Evolutionary conservation across 1,139 yeast species (phyloP), one percentile per base, ranked within the genome.

Genomic region (Groenewaldozyma sp.): DNA sequence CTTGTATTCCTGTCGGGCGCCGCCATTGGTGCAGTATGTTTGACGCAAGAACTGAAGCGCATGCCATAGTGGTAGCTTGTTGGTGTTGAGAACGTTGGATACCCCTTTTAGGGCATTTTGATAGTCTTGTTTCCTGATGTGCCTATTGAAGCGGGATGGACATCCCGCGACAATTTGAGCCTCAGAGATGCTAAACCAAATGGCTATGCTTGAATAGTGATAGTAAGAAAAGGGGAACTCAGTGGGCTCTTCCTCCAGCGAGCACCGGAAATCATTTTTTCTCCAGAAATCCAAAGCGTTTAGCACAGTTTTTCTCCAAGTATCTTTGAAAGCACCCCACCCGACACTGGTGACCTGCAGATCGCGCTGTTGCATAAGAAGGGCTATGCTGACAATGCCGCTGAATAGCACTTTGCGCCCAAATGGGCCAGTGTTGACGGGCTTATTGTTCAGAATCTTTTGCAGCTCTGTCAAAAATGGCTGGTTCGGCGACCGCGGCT

Each of bases 151-250:
- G 49, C 86, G 72, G 54, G 82, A 76, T 0, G 93, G 91, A 1
- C 87, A 82, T 1, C 95, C 95, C 4, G 88, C 81, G 56, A 68
- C 79, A 6, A 82, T 78, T 40, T 82, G 82, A 42, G 82, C 73
- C 57, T 84, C 94, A 57, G 81, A 78, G 47, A 82, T 86, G 43
- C 82, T 76, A 26, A 82, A 70, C 37, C 82, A 67, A 52, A 84
- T 74, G 26, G 78, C 73, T 17, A 84, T 74, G 54, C 82, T 91
- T 0, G 87, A 78, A 59, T 82, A 65, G 37, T 52, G 56, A 37
- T 50, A 53, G 36, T 52, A 51, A 16, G 58, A 57, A 32, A 54
- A 53, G 4, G 20, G 7, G 5, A 48, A 33, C 20, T 42, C 36
- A 20, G 36, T 32, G 31, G 36, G 34, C 14, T 36, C 29, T 9